Base-by-base conservation (phyloP, 31 red algal genomes). In the Bonnemaisonia californica region DNA sequence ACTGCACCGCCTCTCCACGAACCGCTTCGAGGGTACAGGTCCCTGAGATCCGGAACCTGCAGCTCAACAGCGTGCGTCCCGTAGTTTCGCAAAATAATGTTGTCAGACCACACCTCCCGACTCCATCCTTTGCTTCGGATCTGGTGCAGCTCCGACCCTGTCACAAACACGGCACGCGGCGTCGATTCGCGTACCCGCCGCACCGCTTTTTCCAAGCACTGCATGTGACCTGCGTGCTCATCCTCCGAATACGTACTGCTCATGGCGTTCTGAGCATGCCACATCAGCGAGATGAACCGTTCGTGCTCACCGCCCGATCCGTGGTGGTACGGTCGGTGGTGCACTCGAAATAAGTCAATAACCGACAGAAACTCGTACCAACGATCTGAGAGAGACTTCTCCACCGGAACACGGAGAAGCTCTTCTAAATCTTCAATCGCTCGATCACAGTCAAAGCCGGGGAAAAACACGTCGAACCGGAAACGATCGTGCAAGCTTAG, bases 221-320 rank as follows among this genome's bases (percentile, higher is more conserved):
- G 64, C 32, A 81, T 71, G 54, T 89, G 86, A n/a, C 64, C 36
- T 24, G 26, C 60, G 66, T 89, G 70, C 2, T 71, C 26, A 21
- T 26, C 62, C 26, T 18, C 42, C 3, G 86, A 59, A 61, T 89
- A 89, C 33, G 86, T 70, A 29, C 82, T 81, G 18, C 55, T 40
- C 71, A 93, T 77, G 18, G 82, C 76, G 36, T 93, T 93, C 41
- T 93, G 90, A n/a, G 90, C 90, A 65, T 93, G 90, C 90, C 90
- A 93, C 78, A 93, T 87, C 37, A 93, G 61, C 16, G 82, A 86
- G 35, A 81, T 51, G 60, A 81, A 93, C 29, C 73, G 73, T 32
- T 84, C 70, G n/a, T 79, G 65, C 30, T 84, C 48, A 19, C 80
- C 80, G 30, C 66, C 66, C 12, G 27, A 31, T 24, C 55, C 36